Conservation (phyloP, 352 stramenopile genomes). For the Pythium dissimile region DNA sequence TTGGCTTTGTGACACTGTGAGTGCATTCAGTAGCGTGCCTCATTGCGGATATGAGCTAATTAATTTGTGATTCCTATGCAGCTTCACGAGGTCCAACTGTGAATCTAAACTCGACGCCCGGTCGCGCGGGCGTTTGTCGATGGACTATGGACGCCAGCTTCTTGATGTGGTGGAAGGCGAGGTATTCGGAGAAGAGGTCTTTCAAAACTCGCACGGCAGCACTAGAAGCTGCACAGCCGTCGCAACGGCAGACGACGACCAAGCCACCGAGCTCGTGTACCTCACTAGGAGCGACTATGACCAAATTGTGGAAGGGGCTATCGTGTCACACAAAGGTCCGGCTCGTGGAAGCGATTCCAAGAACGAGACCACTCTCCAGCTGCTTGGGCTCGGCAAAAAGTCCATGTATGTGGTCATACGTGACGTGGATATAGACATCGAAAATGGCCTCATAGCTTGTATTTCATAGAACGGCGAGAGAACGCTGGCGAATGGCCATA, state of each 20-base stretch:
- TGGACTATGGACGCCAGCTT: constrained; percentile 7
- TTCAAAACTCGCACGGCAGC: constrained; percentile 16
- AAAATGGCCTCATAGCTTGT: background rate
- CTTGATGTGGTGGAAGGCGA: constrained; percentile 34
- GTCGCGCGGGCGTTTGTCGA: background rate
- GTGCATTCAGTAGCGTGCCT: background rate
- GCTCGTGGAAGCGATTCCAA: background rate
- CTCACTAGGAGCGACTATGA: constrained; percentile 20
- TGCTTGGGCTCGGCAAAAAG: constrained; percentile 16
- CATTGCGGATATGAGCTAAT: background rate
- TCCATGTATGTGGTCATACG: constrained; percentile 1
- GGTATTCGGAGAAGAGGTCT: constrained; percentile 41
- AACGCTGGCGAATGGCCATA: constrained; percentile 34
- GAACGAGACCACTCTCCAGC: background rate
- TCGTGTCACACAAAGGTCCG: background rate
- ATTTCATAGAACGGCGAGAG: constrained; percentile 15
- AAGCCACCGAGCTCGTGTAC: constrained; percentile 15
- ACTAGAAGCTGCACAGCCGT: constrained; percentile 25
- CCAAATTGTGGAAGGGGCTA: background rate
- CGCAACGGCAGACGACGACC: background rate
- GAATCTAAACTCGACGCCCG: constrained; percentile 1
- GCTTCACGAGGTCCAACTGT: background rate
- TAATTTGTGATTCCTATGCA: background rate
- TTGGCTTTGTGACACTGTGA: constrained; percentile 31
- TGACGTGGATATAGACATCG: background rate